Base-by-base conservation (phyloP, 2,329 filamentous ascomycete species). In the Clonostachys solani region DNA sequence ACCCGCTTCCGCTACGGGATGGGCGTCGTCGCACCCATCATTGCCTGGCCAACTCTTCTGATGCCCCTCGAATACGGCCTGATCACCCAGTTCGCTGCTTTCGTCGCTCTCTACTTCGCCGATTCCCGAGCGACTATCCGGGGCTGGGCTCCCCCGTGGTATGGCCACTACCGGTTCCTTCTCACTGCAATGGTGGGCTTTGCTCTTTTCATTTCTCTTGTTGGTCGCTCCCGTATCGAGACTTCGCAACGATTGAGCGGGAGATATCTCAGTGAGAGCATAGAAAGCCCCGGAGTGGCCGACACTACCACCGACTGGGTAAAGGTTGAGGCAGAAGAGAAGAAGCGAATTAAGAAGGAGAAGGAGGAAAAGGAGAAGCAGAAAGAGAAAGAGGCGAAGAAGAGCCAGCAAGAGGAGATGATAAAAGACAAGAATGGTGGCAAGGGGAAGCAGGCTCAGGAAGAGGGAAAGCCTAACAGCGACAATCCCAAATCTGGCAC, bases 31-130 rank as follows among this genome's bases (percentile, higher is more conserved):
- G 86, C 90, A 6, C 86, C 92, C 1, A 81, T 87, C 42, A 71
- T 94, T 18, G 92, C 92, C 42, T 96, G 92, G 92, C 91, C 92
- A 4, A 96, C 92, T 12, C 78, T 95, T 34, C 73, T 95, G 43
- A 78, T 96, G 68, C 88, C 91, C 0, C 71, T 89, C 42, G 88
- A 95, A 65, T 89, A 89, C 65, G 92, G 91, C 2, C 73, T 96
- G 44, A 95, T 91, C 47, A 77, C 82, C 4, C 92, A 96, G 63
- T 96, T 96, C 71, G 66, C 86, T 46, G 86, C 89, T 36, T 96
- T 96, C 67, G 86, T 84, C 48, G 83, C 83, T 56, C 78, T 96
- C 50, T 96, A 96, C 74, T 92, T 92, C 63, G 84, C 84, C 50
- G 92, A 96, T 62, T 76, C 86, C 8, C 79, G 84, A 29, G 89